Evolutionary conservation across 257 asterid species (phyloP).

Genomic region (Nicotiana knightiana): DNA sequence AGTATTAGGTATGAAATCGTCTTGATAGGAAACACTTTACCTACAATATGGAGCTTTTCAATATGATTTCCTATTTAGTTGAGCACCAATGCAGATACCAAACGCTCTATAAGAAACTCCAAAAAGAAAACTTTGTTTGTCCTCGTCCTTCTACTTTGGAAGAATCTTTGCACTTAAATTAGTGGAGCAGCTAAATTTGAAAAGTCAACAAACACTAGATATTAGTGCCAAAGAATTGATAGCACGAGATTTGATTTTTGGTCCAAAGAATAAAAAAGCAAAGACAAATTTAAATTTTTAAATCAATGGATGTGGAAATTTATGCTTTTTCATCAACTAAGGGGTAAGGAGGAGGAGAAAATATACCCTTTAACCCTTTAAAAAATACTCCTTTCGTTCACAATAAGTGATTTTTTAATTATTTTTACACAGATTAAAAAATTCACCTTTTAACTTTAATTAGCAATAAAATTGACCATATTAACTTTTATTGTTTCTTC

Average conservation of each 20-base stretch:
- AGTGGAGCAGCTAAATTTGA: neutral
- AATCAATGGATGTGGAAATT: neutral
- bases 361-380: neutral
- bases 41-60: accelerated
- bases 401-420: too few relatives aligned
- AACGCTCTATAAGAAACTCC: too few relatives aligned
- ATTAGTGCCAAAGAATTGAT: neutral
- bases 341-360: neutral
- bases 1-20: too few relatives aligned
- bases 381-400: neutral
- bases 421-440: too few relatives aligned
- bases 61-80: too few relatives aligned
- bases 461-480: too few relatives aligned
- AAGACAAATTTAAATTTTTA: neutral
- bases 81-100: too few relatives aligned
- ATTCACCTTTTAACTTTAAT: too few relatives aligned
- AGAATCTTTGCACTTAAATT: neutral
- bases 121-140: neutral
- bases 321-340: neutral
- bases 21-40: too few relatives aligned
- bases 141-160: neutral
- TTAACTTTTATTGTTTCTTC: too few relatives aligned
- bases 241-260: neutral
- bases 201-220: neutral
- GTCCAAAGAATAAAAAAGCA: neutral